Evolutionary conservation across 2,329 filamentous ascomycete species (phyloP), one percentile per base, ranked within the genome.

Genomic region (Thelonectria olida): DNA sequence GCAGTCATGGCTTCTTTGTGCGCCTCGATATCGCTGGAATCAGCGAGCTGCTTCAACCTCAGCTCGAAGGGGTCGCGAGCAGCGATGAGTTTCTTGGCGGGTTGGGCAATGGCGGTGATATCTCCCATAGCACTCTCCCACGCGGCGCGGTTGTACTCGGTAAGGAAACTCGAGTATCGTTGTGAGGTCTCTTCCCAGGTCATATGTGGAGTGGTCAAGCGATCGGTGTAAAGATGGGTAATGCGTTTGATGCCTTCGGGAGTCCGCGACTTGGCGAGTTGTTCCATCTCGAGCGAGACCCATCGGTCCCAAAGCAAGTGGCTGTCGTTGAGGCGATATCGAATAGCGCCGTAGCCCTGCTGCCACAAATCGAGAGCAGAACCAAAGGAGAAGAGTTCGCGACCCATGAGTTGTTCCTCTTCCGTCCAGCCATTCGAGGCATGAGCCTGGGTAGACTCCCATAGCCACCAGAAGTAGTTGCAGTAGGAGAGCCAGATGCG

Each of bases 261-360:
- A 67, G 86, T 84, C 68, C 80, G 76, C 54, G 84, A 79, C 78
- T 81, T 81, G 23, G 81, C 83, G 19, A 94, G 83, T 66, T 91
- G 85, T 66, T 91, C 86, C 74, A 90, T 82, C 73, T 93, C 84
- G 47, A 93, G 84, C 54, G 89, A 87, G 42, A 92, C 83, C 84
- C 91, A 95, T 65, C 89, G 88, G 72, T 94, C 87, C 92, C 92
- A 96, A 10, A 96, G 84, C 58, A 88, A 77, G 73, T 93, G 89
- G 72, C 92, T 95, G 74, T 93, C 91, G 72, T 86, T 86, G 59
- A 96, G 80, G 62, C 91, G 90, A 76, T 90, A 92, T 72, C 89
- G 87, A 54, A 92, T 91, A 41, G 88, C 86, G 63, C 89, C 84
- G 67, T 92, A 88, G 34, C 87, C 92, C 70, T 91, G 84, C 73